Evolutionary conservation across 139 green algal genomes (phyloP), one percentile per base, ranked within the genome.

Genomic region (Desmodesmus armatus): DNA sequence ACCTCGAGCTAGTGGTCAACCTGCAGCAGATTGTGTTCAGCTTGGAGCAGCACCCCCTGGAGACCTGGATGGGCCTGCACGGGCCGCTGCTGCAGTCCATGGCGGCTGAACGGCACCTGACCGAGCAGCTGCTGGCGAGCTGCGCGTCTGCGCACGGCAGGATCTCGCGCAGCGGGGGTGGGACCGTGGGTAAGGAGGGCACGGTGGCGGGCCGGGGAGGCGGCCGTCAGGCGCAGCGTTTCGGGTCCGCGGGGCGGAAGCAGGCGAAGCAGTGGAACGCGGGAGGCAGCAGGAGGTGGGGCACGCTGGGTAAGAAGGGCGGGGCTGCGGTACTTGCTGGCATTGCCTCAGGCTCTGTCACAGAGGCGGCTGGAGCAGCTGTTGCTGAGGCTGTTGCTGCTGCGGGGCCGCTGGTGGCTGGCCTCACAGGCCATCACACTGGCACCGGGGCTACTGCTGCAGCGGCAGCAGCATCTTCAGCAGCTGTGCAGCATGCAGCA

Each of bases 31-130:
- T 90, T 37, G 66, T 72, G 0, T 86, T 96, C 41, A 75, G 87
- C 5, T 83, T 97, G 53, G 90, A 95, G 78, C 91, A 96, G 47
- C 91, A 95, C 75, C 92, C 92, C 0, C 44, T 97, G 71, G 94
- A 97, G 88, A 89, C 88, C 0, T 96, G 91, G 91, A 66, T 96
- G 79, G 88, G 88, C 3, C 78, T 89, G 40, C 91, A 94, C 44
- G 89, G 85, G 3, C 87, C 81, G 4, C 43, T 90, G 51, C 86
- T 96, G 85, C 77, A 87, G 63, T 43, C 89, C 6, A 76, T 87
- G 29, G 89, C 90, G 7, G 74, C 89, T 7, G 81, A 94, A 77
- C 75, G 89, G 29, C 87, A 94, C 55, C 80, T 95, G 47, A 94
- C 90, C 88, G 83, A 88, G 73, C 87, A 92, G 11, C 83, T 92